Conservation (phyloP, 352 stramenopile species). For the Pythium aristosporum region DNA sequence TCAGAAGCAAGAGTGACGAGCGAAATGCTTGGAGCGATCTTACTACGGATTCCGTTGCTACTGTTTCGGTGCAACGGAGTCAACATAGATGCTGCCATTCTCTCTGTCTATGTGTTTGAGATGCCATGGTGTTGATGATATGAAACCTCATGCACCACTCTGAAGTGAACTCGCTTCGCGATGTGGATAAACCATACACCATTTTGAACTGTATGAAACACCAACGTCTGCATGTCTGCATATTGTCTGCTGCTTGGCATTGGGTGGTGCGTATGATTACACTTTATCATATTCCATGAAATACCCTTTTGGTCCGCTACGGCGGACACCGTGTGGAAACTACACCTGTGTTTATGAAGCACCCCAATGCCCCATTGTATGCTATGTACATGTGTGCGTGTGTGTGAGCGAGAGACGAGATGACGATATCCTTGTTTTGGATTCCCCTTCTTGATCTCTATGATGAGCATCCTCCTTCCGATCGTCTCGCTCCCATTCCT, state of each 20-base stretch:
- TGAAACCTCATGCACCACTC: constrained; percentile 89
- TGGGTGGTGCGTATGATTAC: constrained; percentile 56
- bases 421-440: constrained; percentile 82
- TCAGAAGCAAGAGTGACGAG: constrained; percentile 76
- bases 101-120: constrained; percentile 12
- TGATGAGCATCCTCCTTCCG: constrained; percentile 78
- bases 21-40: constrained; percentile 53
- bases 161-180: constrained; percentile 41
- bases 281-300: constrained; percentile 43
- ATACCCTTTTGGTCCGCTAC: constrained; percentile 81
- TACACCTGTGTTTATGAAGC: constrained; percentile 92
- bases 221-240: constrained; percentile 8
- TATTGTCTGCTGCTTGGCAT: constrained; percentile 1
- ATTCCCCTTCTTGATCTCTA: constrained; percentile 86
- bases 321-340: constrained; percentile 75
- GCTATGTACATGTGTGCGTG: neutral
- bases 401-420: constrained; percentile 25
- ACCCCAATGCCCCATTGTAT: constrained; percentile 32
- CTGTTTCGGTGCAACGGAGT: constrained; percentile 42
- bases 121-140: constrained; percentile 69
- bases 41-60: constrained; percentile 83
- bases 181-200: constrained; percentile 74
- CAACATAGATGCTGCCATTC: constrained; percentile 86
- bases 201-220: constrained; percentile 61
- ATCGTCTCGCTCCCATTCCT: constrained; percentile 23